Conservation (phyloP, 306 rosid genomes). For the Neltuma alba region DNA sequence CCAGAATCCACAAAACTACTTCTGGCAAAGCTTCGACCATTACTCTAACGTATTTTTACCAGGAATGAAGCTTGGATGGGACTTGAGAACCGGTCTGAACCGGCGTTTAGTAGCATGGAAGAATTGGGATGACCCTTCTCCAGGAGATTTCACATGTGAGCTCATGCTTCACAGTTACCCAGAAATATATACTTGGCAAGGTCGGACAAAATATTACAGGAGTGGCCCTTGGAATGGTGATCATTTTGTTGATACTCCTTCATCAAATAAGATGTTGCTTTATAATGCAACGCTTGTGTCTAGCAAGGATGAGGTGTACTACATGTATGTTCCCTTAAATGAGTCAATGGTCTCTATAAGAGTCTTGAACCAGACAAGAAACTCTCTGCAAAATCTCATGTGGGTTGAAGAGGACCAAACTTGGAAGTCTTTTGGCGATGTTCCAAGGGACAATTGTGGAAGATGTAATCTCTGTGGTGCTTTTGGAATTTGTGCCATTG, state of each 20-base stretch:
- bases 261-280: background rate
- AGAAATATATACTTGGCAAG: constrained; percentile 30
- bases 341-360: background rate
- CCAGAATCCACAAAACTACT: background rate
- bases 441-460: too few relatives aligned
- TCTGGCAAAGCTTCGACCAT: background rate
- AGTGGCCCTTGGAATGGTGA: constrained; percentile 48
- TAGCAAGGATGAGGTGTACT: constrained; percentile 33
- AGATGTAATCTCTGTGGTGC: too few relatives aligned
- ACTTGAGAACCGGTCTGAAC: constrained; percentile 38
- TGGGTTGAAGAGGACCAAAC: background rate
- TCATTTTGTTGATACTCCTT: constrained; percentile 29
- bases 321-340: constrained; percentile 21
- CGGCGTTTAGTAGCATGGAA: constrained; percentile 57
- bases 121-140: constrained; percentile 42
- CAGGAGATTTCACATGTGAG: constrained; percentile 33
- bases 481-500: too few relatives aligned
- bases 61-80: constrained; percentile 40
- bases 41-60: background rate
- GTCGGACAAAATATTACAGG: background rate
- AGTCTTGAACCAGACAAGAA: background rate
- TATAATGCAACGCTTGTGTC: background rate
- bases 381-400: background rate
- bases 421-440: too few relatives aligned
- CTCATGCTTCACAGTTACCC: constrained; percentile 25